Evolutionary conservation across 495 filamentous ascomycete genomes (phyloP).

Genomic region (Penicillium alfredii): DNA sequence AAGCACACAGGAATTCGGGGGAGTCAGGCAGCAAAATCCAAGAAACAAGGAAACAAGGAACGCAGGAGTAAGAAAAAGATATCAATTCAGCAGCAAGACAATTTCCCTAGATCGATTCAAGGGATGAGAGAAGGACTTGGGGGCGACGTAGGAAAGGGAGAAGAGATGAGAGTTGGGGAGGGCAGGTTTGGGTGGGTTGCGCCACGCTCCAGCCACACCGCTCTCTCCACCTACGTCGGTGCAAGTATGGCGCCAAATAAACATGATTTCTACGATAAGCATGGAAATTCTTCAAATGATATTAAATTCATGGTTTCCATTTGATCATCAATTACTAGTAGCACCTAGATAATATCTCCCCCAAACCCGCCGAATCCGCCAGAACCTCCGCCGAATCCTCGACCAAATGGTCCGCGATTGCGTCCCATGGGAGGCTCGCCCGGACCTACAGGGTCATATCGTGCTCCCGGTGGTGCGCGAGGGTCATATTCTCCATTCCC

Average conservation of each 20-base stretch:
- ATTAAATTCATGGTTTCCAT: too few relatives aligned
- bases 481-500: constrained; percentile 38
- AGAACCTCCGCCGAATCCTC: constrained; percentile 28
- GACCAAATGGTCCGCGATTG: constrained; percentile 38
- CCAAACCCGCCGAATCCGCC: constrained; percentile 56
- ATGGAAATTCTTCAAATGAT: too few relatives aligned
- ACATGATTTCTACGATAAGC: neutral
- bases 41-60: constrained; percentile 8
- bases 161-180: constrained; percentile 24
- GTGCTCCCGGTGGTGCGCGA: constrained; percentile 50
- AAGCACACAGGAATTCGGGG: constrained; percentile 12
- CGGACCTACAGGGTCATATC: constrained; percentile 82
- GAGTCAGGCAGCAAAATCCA: constrained; percentile 9
- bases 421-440: constrained; percentile 51
- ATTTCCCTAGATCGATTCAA: constrained; percentile 18
- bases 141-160: constrained; percentile 20
- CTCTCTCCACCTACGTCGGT: constrained; percentile 4
- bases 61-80: constrained; percentile 1
- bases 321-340: too few relatives aligned
- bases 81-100: constrained; percentile 14
- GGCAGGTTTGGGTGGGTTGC: constrained; percentile 25
- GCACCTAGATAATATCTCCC: constrained; percentile 61
- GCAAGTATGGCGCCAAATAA: neutral
- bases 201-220: constrained; percentile 28
- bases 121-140: constrained; percentile 16